These are phyloP conservation scores for Termitomyces sp. DNA, from an alignment of 768 basidiomycete genomes.

Conservation along the genomic window DNA sequence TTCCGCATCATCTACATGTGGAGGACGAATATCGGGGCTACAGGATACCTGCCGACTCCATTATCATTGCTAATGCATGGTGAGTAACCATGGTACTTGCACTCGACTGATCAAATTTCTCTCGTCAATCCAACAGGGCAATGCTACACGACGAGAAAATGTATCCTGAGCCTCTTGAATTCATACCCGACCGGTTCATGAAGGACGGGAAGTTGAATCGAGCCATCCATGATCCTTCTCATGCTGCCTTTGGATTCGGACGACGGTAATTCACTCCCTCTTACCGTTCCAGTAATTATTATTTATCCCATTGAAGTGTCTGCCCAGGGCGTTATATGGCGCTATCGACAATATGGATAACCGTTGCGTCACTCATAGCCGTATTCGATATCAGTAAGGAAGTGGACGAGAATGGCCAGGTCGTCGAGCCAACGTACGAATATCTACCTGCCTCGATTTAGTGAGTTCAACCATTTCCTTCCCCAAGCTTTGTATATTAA, in stretches of 20 bases:
- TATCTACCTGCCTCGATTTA: conserved; percentile 5
- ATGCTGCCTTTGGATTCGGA: neutral
- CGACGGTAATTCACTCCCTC: neutral
- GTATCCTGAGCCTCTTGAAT: neutral
- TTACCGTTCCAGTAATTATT: neutral
- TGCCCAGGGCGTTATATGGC: conserved; percentile 39
- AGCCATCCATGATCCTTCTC: neutral
- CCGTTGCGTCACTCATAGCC: conserved; percentile 29
- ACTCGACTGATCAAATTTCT: neutral
- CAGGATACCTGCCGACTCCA: neutral
- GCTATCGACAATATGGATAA: conserved; percentile 30
- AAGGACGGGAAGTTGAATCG: neutral
- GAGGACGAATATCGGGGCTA: neutral
- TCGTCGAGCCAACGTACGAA: conserved; percentile 14
- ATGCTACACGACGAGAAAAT: neutral
- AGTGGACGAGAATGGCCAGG: conserved; percentile 18
- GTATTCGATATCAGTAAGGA: conserved; percentile 27
- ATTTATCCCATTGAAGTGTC: conserved; percentile 14
- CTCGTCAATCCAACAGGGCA: neutral
- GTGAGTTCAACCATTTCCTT: neutral
- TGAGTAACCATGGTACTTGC: neutral
- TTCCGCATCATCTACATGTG: neutral
- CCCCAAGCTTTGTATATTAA: neutral
- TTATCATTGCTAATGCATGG: neutral
- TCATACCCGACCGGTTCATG: neutral